Evolutionary conservation across 345 rosid species (phyloP), one percentile per base, ranked within the genome.

Genomic region (Hevea brasiliensis): DNA sequence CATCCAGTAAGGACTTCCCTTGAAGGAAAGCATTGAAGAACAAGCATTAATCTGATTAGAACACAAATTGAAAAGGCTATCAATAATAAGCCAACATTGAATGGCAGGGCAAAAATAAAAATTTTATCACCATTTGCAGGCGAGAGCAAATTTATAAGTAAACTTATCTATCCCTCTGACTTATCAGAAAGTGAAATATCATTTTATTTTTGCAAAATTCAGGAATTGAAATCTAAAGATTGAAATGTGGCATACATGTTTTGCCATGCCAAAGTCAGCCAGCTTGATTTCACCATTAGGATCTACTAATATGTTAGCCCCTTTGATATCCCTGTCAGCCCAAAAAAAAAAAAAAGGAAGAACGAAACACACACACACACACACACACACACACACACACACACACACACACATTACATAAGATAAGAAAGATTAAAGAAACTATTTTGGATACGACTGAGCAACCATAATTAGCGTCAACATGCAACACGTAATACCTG

Each of bases 1-100:
- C 98, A 94, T 94, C 99, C 99, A 94, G 75, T 89, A 94, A 59
- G 99, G 99, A 83, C 99, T 94, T 73, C 99, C 99, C 76, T 88
- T 92, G 86, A 94, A 94, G 9, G 99, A 94, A 81, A 94, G 97
- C 97, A 92, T 92, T 62, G 97, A 85, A 67, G 92, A 77, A 74
- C 81, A 87, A 47, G 88, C 75, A 15, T 90, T 82, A 53, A 88
- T 92, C 99, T 94, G 86, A 57, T 72, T 61, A 81, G 17, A 75
- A 71, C 61, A 77, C 21, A 17, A 53, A 57, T 59, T 77, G 65
- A 80, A 76, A 77, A 44, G 41, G 48, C 56, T 69, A 53, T 65
- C 45, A 57, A 72, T 44, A 18, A 55, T 62, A 15, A 74, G 14
- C 58, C 67, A 47, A 72, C 71, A 56, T 35, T 27, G 56, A 71